Base-by-base conservation (phyloP, 2,329 filamentous ascomycete species). In the Aureobasidium vineae region DNA sequence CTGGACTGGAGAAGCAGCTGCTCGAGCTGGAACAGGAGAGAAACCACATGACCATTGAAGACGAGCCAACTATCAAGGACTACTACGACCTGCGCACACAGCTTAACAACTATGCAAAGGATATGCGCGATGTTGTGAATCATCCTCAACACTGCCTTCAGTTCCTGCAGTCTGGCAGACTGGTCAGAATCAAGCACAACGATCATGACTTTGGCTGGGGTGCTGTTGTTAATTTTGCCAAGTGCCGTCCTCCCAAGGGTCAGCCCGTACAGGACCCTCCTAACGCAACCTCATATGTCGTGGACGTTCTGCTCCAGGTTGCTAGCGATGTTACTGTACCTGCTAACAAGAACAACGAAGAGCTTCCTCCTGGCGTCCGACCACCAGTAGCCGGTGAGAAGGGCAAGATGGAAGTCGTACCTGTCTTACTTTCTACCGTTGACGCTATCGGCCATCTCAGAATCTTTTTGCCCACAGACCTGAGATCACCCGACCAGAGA, bases 191-290 rank as follows among this genome's bases (percentile, higher is more conserved):
- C 73, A 94, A 92, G 76, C 88, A 93, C 75, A 84, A 82, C 68
- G 88, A 90, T 31, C 79, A 87, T 69, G 92, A 98, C 76, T 99
- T 96, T 77, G 94, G 93, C 66, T 99, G 95, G 95, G 95, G 95
- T 63, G 90, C 92, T 0, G 87, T 98, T 23, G 86, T 96, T 54
- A 90, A 92, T 72, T 89, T 88, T 72, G 87, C 91, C 65, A 88
- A 86, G 72, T 72, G 74, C 31, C 70, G 69, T 54, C 80, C 84
- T 1, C 83, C 84, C 21, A 92, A 90, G 75, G 85, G 86, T 45
- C 87, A 84, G 69, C 79, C 85, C 41, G 83, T 87, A 65, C 86
- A 91, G 53, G 87, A 92, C 60, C 84, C 87, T 63, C 81, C 83
- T 0, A 86, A 90, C 0, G 91, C 97, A 73, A 87, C 97, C 75